Evolutionary conservation across 805 yeast species (phyloP), one percentile per base, ranked within the genome.

Genomic region (Candida nitratophila): DNA sequence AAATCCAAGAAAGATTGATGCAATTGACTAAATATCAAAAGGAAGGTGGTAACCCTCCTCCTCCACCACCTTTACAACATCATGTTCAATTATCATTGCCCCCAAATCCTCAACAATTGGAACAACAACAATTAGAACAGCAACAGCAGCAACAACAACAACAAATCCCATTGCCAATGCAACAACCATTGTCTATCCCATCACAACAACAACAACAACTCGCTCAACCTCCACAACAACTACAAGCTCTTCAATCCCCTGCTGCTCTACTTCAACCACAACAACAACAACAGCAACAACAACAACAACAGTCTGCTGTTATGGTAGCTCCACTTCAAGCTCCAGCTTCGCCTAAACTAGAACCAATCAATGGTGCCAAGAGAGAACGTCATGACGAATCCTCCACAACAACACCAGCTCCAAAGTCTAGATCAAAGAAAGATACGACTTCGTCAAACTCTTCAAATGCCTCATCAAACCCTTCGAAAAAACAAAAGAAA

Each of bases 1-100:
- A 90, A 64, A 93, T 93, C 57, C 89, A 88, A 68, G 90, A 91
- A 40, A 79, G 99, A 54, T 75, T 93, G 54, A 93, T 89, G 51
- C 95, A 89, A 54, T 72, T 93, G 58, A 78, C 81, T 44, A 79
- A 80, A 58, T 79, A 79, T 63, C 83, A 81, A 65, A 78, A 79
- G 53, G 83, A 80, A 51, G 85, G 86, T 43, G 79, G 81, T 48
- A 73, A 74, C 29, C 76, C 78, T 44, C 66, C 65, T 44, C 62
- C 71, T 49, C 61, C 69, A 52, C 40, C 65, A 45, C 74, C 79
- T 20, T 83, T 88, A 54, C 69, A 74, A 51, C 77, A 79, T 61
- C 82, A 83, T 63, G 77, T 56, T n/a, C 79, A 82, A 37, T 58
- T 69, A 39, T 49, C 60, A 14, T 54, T 64, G 63, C 64, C 65